Base-by-base conservation (phyloP, 2,329 filamentous ascomycete genomes). In the Stagonosporopsis tanaceti region DNA sequence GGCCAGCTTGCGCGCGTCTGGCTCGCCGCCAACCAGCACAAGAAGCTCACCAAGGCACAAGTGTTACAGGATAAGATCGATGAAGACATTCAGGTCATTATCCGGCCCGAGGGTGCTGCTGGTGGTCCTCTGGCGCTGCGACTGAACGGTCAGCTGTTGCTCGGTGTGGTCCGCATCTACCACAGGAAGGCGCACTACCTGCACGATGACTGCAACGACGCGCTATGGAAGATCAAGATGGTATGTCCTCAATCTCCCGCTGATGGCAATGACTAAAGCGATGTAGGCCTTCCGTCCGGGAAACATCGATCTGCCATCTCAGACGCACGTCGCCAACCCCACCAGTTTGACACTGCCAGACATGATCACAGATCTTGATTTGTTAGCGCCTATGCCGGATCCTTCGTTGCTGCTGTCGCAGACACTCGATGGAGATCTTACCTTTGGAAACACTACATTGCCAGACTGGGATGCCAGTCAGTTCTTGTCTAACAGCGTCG, bases 221-320 rank as follows among this genome's bases (percentile, higher is more conserved):
- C 94, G 37, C 82, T 99, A 65, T 89, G 96, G 84, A 98, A 97
- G 81, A 97, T 99, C 71, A 97, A 98, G 76, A 96, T 98, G 93
- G 94, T 97, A 80, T 38, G 65, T 50, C 14, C 3, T 8, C 4
- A 22, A 39, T 3, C 9, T 5, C 34, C 1, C 9, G 2, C 9
- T 20, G 9, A 4, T 20, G 20, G 14, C 44, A 40, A 25, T 32
- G 27, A 34, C 64, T 74, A 46, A 73, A 57, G 47, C 50, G 8
- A 62, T 52, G 20, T 30, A 56, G 94, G 94, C 95, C 39, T 99
- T 98, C 80, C 91, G 93, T 59, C 92, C 94, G 45, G 94, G 94
- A 64, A 97, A 97, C 79, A 96, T 98, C 74, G 95, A 99, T 77
- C 85, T 98, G 68, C 92, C 93, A n/a, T 85, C 88, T 47, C 83